Base-by-base conservation (phyloP, 495 filamentous ascomycete species). In the Bacidia gigantensis region DNA sequence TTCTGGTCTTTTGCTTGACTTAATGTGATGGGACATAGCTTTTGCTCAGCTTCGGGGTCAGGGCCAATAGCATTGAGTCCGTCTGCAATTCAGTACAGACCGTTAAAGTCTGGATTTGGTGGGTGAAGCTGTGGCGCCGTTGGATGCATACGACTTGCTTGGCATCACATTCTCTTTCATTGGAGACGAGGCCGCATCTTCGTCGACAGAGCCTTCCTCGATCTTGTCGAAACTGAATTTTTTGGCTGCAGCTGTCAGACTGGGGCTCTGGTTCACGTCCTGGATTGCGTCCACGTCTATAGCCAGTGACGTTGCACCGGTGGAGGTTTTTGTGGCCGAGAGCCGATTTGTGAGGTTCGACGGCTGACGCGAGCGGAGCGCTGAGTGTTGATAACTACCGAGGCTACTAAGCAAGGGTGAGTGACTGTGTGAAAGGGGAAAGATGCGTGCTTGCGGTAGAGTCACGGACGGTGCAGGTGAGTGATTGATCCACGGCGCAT, bases 401-500 rank as follows among this genome's bases (percentile, higher is more conserved):
- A 51, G 46, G 14, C 56, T 58, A 47, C 18, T 49, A 38, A 11
- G 1, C 11, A n/a, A n/a, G 17, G 20, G 20, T 44, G 17, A 44
- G 41, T 17, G 5, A 44, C 20, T 9, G 7, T 17, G 41, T 7
- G 9, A 22, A 18, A 9, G 5, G 17, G 20, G 12, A 17, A 44
- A 7, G 5, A 5, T n/a, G 5, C 5, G 7, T 18, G 68, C 70
- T 58, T 66, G 73, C 72, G 67, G 65, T 48, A 72, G 70, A 17
- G 71, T 74, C 26, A 74, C 69, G 0, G 72, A 71, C n/a, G 71
- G 71, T 23, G 69, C 69, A 9, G 71, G 72, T 40, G 72, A 75
- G 65, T 68, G 74, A 53, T 65, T 63, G 22, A 66, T 56, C 50
- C 64, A 66, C 20, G 67, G 55, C 23, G 64, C 68, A n/a, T 61